Conservation (phyloP, 83 land plant genomes). For the Isoetes engelmannii region DNA sequence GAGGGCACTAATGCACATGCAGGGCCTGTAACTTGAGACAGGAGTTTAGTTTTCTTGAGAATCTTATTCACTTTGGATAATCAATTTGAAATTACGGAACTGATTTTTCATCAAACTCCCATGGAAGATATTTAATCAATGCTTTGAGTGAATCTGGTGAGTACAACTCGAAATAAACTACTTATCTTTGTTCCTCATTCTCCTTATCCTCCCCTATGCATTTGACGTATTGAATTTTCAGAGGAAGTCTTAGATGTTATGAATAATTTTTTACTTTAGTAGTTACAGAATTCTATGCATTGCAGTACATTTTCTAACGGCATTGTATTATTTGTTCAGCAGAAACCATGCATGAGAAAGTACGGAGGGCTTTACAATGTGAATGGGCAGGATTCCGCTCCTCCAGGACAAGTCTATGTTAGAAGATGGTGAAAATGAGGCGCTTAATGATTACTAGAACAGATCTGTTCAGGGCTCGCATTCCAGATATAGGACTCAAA, state of each 20-base stretch:
- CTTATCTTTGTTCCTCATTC: neutral
- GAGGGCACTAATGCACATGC: neutral
- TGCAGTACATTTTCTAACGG: neutral
- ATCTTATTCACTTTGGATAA: too few species aligned
- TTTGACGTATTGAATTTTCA: too few species aligned
- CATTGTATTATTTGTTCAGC: constrained; percentile 22
- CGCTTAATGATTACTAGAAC: neutral
- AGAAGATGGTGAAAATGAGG: constrained; percentile 4
- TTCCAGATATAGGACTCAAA: neutral
- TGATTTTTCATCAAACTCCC: too few species aligned
- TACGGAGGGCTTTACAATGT: constrained; percentile 48
- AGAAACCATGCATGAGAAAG: constrained; percentile 61
- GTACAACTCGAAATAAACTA: neutral
- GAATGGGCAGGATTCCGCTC: constrained; percentile 53
- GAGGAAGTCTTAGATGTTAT: neutral
- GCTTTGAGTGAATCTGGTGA: neutral
- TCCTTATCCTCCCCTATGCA: too few species aligned
- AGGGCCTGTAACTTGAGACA: too few species aligned
- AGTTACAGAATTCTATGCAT: neutral
- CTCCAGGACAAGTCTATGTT: constrained; percentile 25
- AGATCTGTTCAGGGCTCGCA: neutral
- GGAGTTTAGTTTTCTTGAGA: too few species aligned
- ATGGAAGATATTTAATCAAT: too few species aligned
- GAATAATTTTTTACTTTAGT: neutral
- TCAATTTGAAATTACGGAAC: too few species aligned